Evolutionary conservation across 305 asterid species (phyloP).

Genomic region (Coffea humblotiana): DNA sequence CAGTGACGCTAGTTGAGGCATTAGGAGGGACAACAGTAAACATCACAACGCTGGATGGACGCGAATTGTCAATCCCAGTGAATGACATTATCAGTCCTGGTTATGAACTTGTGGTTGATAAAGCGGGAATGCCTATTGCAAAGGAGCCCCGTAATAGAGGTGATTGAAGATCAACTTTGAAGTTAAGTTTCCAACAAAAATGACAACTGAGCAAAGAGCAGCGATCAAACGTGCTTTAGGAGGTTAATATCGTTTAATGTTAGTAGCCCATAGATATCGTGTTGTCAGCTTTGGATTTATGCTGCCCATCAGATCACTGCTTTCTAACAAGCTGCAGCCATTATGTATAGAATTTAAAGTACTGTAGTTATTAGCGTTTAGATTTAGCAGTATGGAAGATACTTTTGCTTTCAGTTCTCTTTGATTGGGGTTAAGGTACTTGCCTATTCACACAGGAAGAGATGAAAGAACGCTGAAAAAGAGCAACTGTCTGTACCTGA

Average conservation of each 20-base stretch:
- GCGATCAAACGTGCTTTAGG: constrained; percentile 57
- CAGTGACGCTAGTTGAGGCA: constrained; percentile 66
- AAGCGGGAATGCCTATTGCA: constrained; percentile 79
- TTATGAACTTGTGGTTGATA: constrained; percentile 54
- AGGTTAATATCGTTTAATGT: constrained; percentile 22
- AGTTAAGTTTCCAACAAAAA: constrained; percentile 57
- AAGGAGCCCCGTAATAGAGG: constrained; percentile 59
- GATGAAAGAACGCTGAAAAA: neutral
- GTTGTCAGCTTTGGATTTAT: neutral
- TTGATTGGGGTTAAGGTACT: neutral
- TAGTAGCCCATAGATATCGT: neutral
- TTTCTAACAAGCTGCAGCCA: neutral
- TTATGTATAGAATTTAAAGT: neutral
- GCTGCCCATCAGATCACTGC: neutral
- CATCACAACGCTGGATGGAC: constrained; percentile 53
- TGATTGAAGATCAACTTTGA: constrained; percentile 70
- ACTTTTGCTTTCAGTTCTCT: neutral
- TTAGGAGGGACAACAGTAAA: constrained; percentile 59
- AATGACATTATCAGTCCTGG: constrained; percentile 61
- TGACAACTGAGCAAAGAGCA: constrained; percentile 66
- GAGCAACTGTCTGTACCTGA: neutral
- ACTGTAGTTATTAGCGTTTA: neutral
- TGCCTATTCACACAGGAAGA: neutral
- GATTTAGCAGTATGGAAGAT: neutral
- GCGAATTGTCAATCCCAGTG: constrained; percentile 55